Base-by-base conservation (phyloP, 1,284 basidiomycete genomes). In the Microbotryum saponariae region DNA sequence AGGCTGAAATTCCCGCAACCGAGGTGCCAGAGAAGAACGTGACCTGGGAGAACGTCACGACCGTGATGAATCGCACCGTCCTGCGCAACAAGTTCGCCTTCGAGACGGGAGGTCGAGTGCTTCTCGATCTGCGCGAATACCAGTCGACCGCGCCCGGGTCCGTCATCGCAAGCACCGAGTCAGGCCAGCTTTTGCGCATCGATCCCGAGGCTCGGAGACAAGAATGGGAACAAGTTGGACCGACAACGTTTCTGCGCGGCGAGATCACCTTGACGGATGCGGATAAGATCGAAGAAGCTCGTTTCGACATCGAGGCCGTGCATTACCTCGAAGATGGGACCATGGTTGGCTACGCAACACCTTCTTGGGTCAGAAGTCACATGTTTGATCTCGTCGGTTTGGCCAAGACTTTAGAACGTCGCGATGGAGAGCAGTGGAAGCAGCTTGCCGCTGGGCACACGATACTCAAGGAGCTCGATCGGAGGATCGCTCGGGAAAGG, bases 391-490 rank as follows among this genome's bases (percentile, higher is more conserved):
- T 70, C 54, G 21, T 16, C 16, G 14, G 6, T 51, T 5, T 51
- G 59, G 56, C 31, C 33, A 61, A 14, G 55, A 56, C 29, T 61
- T 48, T 20, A 20, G 61, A 33, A 53, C 50, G n/a, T 51, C 56
- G 14, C 64, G 61, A 66, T 42, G 37, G 37, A 42, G 37, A 42
- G 37, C 37, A 59, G 55, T 23, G 45, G 50, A 55, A 25, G 16
- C 20, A 59, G 1, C 68, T 66, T 42, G 62, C 63, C 1, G 69
- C 73, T 4, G 67, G 71, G 12, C 58, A 70, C 42, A 65, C 70
- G 4, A 69, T 74, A 33, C 64, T 73, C n/a, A 68, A 63, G 21
- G 73, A 73, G 29, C 60, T 71, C 14, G 62, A 70, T 16, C 54
- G 65, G 10, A 67, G 74, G 12, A 69, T 75, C 58, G 63, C 62